Base-by-base conservation (phyloP, 108 stramenopile species). In the Nitzschia palea region DNA sequence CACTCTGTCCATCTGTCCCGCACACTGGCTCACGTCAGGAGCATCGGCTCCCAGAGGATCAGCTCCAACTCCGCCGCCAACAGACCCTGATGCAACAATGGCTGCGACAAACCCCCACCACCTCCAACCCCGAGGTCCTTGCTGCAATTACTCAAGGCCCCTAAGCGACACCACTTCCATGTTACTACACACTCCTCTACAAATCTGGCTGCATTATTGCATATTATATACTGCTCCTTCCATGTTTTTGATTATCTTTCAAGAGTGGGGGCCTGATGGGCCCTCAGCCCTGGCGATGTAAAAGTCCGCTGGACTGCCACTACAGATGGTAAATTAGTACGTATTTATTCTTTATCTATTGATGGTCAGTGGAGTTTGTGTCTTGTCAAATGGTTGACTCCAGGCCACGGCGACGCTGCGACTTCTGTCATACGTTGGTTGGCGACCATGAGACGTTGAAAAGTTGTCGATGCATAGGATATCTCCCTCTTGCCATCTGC, bases 381-480 rank as follows among this genome's bases (percentile, higher is more conserved):
- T 48, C 47, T 48, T 48, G 47, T 48, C 47, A 20, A 48, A 48
- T 4, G 47, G 47, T 48, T 48, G 47, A 18, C 47, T 48, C 47
- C 47, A 48, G 47, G 47, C 47, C 6, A 76, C 74, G n/a, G 62
- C 14, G 18, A 76, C 45, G n/a, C 47, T 76, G 17, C 68, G 44
- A n/a, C 68, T 69, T 58, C 53, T 62, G 47, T 76, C 74, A 29
- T 44, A 70, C 14, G 68, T 76, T 18, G 77, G 67, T 42, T 78
- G 60, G 14, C 72, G 57, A 35, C 72, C 72, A 34, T 78, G 77
- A 15, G 34, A 34, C 3, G 67, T 60, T 6, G 72, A 68, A 58
- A 74, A 78, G 25, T 78, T 78, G 44, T 78, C 77, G 28, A 73
- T 62, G 35, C 30, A 37, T 34, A 69, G n/a, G 14, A 78, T 55